These are phyloP conservation scores for Monosporozyma unispora DNA, from an alignment of 805 yeast genomes.

Conservation along the genomic window DNA sequence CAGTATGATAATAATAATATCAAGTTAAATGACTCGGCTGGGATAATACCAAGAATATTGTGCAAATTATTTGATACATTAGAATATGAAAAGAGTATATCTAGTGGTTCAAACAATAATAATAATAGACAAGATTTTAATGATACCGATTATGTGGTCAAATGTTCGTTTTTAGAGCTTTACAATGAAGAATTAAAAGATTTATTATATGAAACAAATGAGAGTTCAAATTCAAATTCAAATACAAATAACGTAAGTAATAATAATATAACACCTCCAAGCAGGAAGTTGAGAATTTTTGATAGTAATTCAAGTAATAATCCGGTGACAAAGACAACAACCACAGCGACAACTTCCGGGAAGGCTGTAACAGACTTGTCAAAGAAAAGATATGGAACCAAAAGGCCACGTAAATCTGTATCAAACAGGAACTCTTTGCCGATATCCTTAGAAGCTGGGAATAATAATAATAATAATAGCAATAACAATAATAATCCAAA, in stretches of 20 bases:
- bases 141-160: conserved; percentile 48
- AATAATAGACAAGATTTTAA: background rate
- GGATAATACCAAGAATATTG: conserved; percentile 56
- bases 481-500: conserved; percentile 6
- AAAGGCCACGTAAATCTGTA: background rate
- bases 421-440: conserved; percentile 4
- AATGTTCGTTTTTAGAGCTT: conserved; percentile 73
- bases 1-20: conserved; percentile 11
- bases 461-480: conserved; percentile 5
- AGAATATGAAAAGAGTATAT: conserved; percentile 14
- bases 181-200: conserved; percentile 83
- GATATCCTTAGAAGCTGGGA: background rate
- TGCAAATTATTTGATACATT: conserved; percentile 48
- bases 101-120: conserved; percentile 7
- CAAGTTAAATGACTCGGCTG: conserved; percentile 42
- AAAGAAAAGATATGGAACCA: background rate
- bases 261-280: conserved; percentile 6
- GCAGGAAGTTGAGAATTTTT: conserved; percentile 44
- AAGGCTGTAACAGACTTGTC: background rate
- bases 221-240: background rate
- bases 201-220: conserved; percentile 36
- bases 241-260: too few species aligned
- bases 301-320: conserved; percentile 30
- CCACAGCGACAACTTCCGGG: conserved; percentile 17
- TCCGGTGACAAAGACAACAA: conserved; percentile 11